Evolutionary conservation across 192 early-diverging fungal genomes (phyloP), one percentile per base, ranked within the genome.

Genomic region (Phlyctochytrium arcticum): DNA sequence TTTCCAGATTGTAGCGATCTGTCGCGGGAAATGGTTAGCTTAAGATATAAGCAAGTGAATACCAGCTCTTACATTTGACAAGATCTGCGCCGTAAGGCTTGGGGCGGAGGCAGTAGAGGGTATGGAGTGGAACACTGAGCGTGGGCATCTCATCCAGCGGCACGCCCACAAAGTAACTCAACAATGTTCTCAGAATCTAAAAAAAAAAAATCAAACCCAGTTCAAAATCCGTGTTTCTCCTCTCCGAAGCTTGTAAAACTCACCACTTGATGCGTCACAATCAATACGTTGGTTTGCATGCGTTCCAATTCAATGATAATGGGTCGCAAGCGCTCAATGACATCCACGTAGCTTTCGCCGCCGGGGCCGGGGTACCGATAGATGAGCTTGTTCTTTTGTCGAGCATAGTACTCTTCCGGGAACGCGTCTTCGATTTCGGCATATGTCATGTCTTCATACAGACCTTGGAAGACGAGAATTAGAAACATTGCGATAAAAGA

Each of bases 361-460:
- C 96, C 96, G 51, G 92, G 87, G 17, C 96, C 96, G 5, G 96
- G 95, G 70, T 97, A 98, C 26, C 96, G 85, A 61, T 95, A 96
- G 72, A 89, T 82, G 37, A 98, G 80, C 75, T 98, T 98, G 76
- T 92, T 89, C 36, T 78, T 75, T 66, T 84, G 77, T 24, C 94
- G 87, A n/a, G 82, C 87, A 29, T 75, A 74, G 62, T 78, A 95
- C 66, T 96, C 94, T 34, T 87, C 83, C 5, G 96, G 96, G 57
- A 88, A 90, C 23, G 72, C 42, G 49, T 69, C 44, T 50, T 93
- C 77, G 63, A 98, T 96, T 61, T 98, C 88, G 2, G 74, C 70
- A 60, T 78, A 80, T 4, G 78, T 83, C 67, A 83, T 54, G 58
- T 74, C 62, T 56, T 83, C 81, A 60, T 66, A 83, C 8, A 70